Conservation (phyloP, 2,329 filamentous ascomycete species). For the Aspergillus versicolor region DNA sequence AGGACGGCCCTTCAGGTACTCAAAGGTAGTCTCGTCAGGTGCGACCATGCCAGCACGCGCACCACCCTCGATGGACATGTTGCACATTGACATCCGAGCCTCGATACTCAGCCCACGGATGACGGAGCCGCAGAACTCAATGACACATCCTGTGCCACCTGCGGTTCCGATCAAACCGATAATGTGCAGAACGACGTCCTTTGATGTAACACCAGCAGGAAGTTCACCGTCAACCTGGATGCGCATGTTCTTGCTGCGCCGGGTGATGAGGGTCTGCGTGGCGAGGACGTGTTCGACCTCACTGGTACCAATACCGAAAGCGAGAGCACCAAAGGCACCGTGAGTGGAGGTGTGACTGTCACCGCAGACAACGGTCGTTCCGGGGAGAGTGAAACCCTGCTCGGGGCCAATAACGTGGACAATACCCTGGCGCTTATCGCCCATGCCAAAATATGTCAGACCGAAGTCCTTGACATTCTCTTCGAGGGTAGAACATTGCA, state of each 20-base stretch:
- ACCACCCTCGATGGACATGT: conserved; percentile 98
- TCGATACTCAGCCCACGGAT: conserved; percentile 91
- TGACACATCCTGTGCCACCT: conserved; percentile 89
- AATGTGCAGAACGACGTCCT: conserved; percentile 89
- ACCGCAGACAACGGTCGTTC: conserved; percentile 94
- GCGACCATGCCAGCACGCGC: conserved; percentile 96
- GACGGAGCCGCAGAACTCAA: conserved; percentile 95
- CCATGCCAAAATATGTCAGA: conserved; percentile 94
- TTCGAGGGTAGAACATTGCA: conserved; percentile 93
- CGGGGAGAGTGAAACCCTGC: conserved; percentile 96
- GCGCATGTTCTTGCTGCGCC: conserved; percentile 97
- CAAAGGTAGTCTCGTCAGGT: conserved; percentile 88
- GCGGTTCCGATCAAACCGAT: conserved; percentile 95
- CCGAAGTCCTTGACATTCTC: conserved; percentile 97
- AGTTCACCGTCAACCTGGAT: conserved; percentile 92
- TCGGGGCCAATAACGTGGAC: conserved; percentile 98
- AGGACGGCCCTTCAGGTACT: conserved; percentile 89
- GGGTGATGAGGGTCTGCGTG: conserved; percentile 91
- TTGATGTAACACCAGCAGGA: conserved; percentile 87
- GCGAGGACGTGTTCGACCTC: conserved; percentile 98
- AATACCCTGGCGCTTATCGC: conserved; percentile 95
- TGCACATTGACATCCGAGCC: conserved; percentile 98
- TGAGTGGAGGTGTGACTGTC: conserved; percentile 98
- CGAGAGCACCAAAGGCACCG: conserved; percentile 90
- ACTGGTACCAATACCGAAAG: conserved; percentile 95